A percentile compares a stretch with the other conserved stretches of the same genome.
These are phyloP conservation scores for Zopfia rhizophila DNA, from an alignment of 2,329 filamentous ascomycete genomes.

Conservation along the genomic window DNA sequence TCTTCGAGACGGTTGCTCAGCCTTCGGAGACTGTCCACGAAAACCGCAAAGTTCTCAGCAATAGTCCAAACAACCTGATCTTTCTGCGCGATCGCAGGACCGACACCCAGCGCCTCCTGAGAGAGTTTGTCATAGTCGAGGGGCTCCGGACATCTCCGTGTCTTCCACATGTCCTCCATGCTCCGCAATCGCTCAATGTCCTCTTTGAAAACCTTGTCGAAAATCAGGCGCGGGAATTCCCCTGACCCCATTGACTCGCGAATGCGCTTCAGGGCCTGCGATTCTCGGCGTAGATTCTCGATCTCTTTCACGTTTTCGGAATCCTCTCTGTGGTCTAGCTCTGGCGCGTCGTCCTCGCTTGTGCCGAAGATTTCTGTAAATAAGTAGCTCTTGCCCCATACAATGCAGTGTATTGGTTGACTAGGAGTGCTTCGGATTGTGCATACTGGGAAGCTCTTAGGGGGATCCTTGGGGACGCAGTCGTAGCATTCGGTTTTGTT, in stretches of 20 bases:
- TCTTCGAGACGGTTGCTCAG: slow-evolving; percentile 78
- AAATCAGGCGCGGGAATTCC: slow-evolving; percentile 81
- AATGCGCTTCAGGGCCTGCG: slow-evolving; percentile 84
- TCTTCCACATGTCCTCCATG: slow-evolving; percentile 98
- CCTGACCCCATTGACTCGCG: slow-evolving; percentile 81
- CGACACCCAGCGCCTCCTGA: slow-evolving; percentile 62
- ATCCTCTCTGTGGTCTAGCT: slow-evolving; percentile 82
- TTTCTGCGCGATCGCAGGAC: slow-evolving; percentile 66
- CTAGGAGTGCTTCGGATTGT: slow-evolving; percentile 96
- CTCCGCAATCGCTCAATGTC: slow-evolving; percentile 84
- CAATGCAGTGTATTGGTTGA: slow-evolving; percentile 97
- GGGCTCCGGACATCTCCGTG: slow-evolving; percentile 76
- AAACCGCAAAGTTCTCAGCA: slow-evolving; percentile 85
- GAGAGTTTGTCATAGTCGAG: slow-evolving; percentile 74
- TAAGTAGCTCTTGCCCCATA: slow-evolving; percentile 97
- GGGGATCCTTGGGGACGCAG: slow-evolving; percentile 87
- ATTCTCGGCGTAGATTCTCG: slow-evolving; percentile 84
- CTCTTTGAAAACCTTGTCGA: slow-evolving; percentile 89
- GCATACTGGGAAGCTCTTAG: slow-evolving; percentile 94
- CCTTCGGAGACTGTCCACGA: slow-evolving; percentile 82
- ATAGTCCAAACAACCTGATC: slow-evolving; percentile 85
- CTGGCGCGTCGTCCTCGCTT: slow-evolving; percentile 84
- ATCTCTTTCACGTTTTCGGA: slow-evolving; percentile 89
- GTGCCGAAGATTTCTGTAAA: slow-evolving; percentile 93
- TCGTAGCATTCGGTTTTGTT: slow-evolving; percentile 95